Evolutionary conservation across 257 asterid genomes (phyloP), one percentile per base, ranked within the genome.

Genomic region (Scutellaria minor): DNA sequence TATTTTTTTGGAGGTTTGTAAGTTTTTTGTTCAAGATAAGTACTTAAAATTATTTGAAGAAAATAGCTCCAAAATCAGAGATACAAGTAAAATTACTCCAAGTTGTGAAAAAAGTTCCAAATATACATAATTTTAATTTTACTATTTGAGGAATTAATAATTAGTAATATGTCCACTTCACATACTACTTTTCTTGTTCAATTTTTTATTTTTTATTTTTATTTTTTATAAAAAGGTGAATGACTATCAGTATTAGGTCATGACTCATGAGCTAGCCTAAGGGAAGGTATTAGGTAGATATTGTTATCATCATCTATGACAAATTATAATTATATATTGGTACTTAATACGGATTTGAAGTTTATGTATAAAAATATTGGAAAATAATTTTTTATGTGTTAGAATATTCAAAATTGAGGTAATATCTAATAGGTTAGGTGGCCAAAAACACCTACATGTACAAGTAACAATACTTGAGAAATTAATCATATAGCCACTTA

Each of bases 401-500:
- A 37, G 13, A 24, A 52, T 64, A 73, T 50, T 64, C 3, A 53
- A 74, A 54, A 35, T 55, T 66, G 74, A 74, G 50, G 18, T 31
- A 15, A 45, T 11, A 18, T 47, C 27, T 24, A 24, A 24, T 24
- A 24, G 61, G 72, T 70, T 77, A 70, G 81, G 81, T 77, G 69
- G 59, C 77, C 81, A 71, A 63, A 69, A 54, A 70, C 55, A 70
- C 61, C 76, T 70, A 63, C 44, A 62, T 27, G 39, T 18, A 39
- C 24, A 41, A 75, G 9, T 9, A 53, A 50, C 31, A 52, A 20
- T 52, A 50, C 35, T 24, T 18, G 39, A 55, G 37, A 18, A 37
- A 22, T 22, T 51, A 14, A 44, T 41, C 51, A 50, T 39, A n/a
- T 70, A 48, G 18, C 14, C 14, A 6, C 39, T 14, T 13, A 58